Conservation (phyloP, 1,284 basidiomycete species). For the Cryptococcus neoformans region DNA sequence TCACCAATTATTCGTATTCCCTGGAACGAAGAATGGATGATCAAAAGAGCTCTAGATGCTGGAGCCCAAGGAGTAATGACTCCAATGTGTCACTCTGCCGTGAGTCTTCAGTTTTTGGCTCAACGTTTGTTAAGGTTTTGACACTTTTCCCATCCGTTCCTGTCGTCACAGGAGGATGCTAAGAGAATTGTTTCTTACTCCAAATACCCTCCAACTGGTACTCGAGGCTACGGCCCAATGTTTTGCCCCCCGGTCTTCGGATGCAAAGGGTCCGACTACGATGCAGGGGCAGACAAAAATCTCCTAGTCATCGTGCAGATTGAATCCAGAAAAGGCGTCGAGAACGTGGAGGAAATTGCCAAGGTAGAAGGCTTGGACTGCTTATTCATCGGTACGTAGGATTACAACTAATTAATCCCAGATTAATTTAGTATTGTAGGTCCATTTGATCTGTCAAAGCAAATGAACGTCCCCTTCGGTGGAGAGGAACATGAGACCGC, state of each 20-base stretch:
- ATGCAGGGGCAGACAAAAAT: slow-evolving; percentile 58
- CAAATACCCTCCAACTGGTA: slow-evolving; percentile 33
- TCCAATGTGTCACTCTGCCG: slow-evolving; percentile 34
- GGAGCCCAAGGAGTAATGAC: slow-evolving; percentile 43
- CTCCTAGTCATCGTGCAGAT: slow-evolving; percentile 66
- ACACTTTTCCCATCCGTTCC: no score
- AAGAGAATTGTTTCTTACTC: slow-evolving; percentile 23
- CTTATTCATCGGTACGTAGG: slow-evolving; percentile 58
- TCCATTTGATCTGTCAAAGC: slow-evolving; percentile 61
- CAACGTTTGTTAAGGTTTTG: background rate
- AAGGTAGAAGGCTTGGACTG: slow-evolving; percentile 61
- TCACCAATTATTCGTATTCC: slow-evolving; percentile 46
- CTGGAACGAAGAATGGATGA: slow-evolving; percentile 21
- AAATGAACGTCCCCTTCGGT: slow-evolving; percentile 28
- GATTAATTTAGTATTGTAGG: slow-evolving; percentile 8
- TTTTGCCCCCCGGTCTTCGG: slow-evolving; percentile 27
- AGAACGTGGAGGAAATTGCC: slow-evolving; percentile 63
- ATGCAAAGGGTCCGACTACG: slow-evolving; percentile 52
- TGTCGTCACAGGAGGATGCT: slow-evolving; percentile 20
- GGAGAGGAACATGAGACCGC: slow-evolving; percentile 53
- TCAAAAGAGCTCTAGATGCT: slow-evolving; percentile 43
- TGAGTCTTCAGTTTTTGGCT: background rate
- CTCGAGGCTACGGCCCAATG: slow-evolving; percentile 35
- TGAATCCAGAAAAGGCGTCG: slow-evolving; percentile 60
- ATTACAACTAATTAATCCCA: background rate